A percentile compares a stretch with the other conserved stretches of the same genome.
Evolutionary conservation across 2,329 filamentous ascomycete genomes (phyloP).

Genomic region (Calonectria crousiana): DNA sequence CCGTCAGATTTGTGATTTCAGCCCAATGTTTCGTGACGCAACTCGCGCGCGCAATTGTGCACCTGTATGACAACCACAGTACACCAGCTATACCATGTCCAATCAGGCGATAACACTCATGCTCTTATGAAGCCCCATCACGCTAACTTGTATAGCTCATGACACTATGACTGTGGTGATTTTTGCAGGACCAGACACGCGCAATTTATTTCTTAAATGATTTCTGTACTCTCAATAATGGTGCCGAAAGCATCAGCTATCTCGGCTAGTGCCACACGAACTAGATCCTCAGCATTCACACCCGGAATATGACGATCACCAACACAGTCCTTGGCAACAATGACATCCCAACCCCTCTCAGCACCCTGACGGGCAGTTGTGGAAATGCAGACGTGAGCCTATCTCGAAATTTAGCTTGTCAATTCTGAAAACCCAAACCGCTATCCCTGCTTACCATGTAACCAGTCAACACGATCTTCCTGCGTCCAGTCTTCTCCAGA

Average conservation of each 20-base stretch:
- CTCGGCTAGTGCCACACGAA: constrained; percentile 65
- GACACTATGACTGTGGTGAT: too few relatives aligned
- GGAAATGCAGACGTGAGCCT: constrained; percentile 75
- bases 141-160: too few relatives aligned
- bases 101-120: too few relatives aligned
- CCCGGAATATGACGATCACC: constrained; percentile 77
- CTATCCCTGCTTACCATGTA: constrained; percentile 63
- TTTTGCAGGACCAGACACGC: too few relatives aligned
- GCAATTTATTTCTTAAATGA: constrained; percentile 30
- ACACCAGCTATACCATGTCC: too few relatives aligned
- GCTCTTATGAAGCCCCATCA: too few relatives aligned
- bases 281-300: constrained; percentile 65
- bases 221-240: constrained; percentile 57
- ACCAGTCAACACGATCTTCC: constrained; percentile 72
- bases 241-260: constrained; percentile 74
- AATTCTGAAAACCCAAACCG: neutral
- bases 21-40: neutral
- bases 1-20: neutral
- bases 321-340: constrained; percentile 72
- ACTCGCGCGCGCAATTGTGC: neutral
- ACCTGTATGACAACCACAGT: neutral
- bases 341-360: constrained; percentile 73
- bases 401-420: neutral
- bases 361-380: constrained; percentile 72
- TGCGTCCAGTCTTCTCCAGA: constrained; percentile 61